Percentiles rank a stretch among this genome's conserved stretches.
phyloP scores from a whole-genome alignment of 78 protist genomes.

The Isochrysis galbana region DNA sequence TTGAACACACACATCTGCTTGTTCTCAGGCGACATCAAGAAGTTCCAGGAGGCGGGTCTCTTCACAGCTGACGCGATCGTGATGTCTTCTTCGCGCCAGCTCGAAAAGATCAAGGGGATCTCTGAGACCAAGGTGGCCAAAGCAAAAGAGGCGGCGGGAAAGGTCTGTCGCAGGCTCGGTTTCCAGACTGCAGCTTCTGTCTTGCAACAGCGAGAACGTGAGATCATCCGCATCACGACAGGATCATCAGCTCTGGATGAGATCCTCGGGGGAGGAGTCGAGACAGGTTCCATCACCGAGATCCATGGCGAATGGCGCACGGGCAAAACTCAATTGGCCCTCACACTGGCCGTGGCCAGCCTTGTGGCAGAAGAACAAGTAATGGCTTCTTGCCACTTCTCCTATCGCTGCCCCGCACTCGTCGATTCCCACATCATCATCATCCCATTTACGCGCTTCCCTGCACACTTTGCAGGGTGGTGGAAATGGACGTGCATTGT shows the following conservation, averaged over 20 bases:
- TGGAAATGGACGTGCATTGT: constrained; percentile 94
- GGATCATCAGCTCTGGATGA: constrained; percentile 90
- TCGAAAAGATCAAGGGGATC: constrained; percentile 87
- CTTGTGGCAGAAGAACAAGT: neutral
- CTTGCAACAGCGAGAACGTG: constrained; percentile 57
- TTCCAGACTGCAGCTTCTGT: neutral
- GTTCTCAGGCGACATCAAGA: neutral
- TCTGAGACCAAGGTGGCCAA: constrained; percentile 95
- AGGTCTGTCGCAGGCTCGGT: neutral
- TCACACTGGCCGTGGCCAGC: neutral
- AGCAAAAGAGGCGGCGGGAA: constrained; percentile 50
- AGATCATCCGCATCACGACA: constrained; percentile 76
- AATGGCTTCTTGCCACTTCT: neutral
- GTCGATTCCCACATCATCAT: too few relatives aligned
- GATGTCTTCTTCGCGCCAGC: neutral
- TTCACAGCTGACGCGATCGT: neutral
- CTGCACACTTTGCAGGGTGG: constrained; percentile 78
- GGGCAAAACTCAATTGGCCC: constrained; percentile 93
- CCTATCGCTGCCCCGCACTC: neutral
- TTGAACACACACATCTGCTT: too few relatives aligned
- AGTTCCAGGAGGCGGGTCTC: neutral
- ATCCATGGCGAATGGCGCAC: constrained; percentile 96
- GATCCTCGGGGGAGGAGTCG: constrained; percentile 88
- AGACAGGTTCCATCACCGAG: constrained; percentile 96
- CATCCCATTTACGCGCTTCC: too few relatives aligned